These are phyloP conservation scores for Ogataea thermomethanolica DNA, from an alignment of 805 yeast genomes.

Conservation along the genomic window DNA sequence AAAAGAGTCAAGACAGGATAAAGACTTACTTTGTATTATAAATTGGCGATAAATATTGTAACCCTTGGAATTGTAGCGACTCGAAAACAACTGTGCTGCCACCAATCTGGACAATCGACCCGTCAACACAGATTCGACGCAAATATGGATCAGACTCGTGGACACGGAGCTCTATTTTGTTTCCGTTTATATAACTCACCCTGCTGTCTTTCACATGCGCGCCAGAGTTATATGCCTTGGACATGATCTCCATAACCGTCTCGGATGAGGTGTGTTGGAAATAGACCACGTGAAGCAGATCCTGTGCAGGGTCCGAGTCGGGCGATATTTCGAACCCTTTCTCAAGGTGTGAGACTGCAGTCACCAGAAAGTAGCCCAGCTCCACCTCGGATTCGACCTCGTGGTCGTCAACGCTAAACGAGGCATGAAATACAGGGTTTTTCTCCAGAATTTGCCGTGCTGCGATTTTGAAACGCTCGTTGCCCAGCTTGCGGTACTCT, in stretches of 20 bases:
- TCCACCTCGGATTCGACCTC: slow-evolving; percentile 32
- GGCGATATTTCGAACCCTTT: slow-evolving; percentile 64
- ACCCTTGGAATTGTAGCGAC: neutral
- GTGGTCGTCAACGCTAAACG: slow-evolving; percentile 5
- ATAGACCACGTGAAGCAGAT: slow-evolving; percentile 43
- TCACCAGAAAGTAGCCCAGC: slow-evolving; percentile 58
- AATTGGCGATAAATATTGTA: slow-evolving; percentile 4
- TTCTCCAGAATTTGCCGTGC: slow-evolving; percentile 50
- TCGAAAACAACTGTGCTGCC: slow-evolving; percentile 10
- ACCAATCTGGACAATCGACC: slow-evolving; percentile 40
- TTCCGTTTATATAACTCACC: slow-evolving; percentile 42
- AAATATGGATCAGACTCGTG: slow-evolving; percentile 31
- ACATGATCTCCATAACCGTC: slow-evolving; percentile 52
- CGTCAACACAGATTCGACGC: slow-evolving; percentile 68
- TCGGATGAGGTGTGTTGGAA: slow-evolving; percentile 36
- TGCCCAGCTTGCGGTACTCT: slow-evolving; percentile 60
- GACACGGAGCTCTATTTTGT: slow-evolving; percentile 16
- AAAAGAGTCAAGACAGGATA: slow-evolving; percentile 23
- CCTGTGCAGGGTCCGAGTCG: slow-evolving; percentile 41
- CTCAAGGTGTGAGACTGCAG: slow-evolving; percentile 57
- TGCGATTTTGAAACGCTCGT: slow-evolving; percentile 66
- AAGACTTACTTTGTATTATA: slow-evolving; percentile 2
- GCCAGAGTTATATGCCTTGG: slow-evolving; percentile 54
- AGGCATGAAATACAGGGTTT: slow-evolving; percentile 52
- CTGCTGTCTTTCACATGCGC: slow-evolving; percentile 45